Base-by-base conservation (phyloP, 2,329 filamentous ascomycete species). In the Cladosporium oxysporum region DNA sequence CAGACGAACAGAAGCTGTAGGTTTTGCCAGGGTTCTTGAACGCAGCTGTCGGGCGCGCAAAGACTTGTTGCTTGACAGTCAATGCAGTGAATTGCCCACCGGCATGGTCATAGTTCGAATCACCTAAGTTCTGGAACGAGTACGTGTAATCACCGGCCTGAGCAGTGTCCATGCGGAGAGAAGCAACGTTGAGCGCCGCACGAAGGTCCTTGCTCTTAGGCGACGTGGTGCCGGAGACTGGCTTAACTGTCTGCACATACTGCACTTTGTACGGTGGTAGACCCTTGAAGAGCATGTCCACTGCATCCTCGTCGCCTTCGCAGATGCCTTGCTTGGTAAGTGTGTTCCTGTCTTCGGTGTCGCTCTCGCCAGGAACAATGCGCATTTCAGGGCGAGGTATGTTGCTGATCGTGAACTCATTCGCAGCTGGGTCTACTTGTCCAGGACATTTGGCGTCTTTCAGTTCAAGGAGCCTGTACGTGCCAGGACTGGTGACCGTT, bases 1-100 rank as follows among this genome's bases (percentile, higher is more conserved):
- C 92, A 58, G 93, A 89, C 76, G 93, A 90, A 80, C 95, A 99
- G 79, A 94, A 97, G 76, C 95, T 96, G 83, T 97, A 97, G 0
- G 92, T 93, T 77, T 95, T 95, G 18, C 93, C 93, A 3, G 93
- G 92, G 70, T 91, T 91, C 66, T 86, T 84, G 75, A 99, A 99
- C 5, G 85, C 84, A 4, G 93, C 95, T 2, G 89, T 87, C 1
- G 95, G 95, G 66, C 90, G 91, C 16, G 92, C 85, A 73, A 97
- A 90, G 59, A 99, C 92, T 28, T 85, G 90, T 77, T 99, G 95
- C 71, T 90, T 87, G 35, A 99, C 82, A 14, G 86, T 82, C 37
- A 97, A 77, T 5, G 90, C 87, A 23, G 83, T 82, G 73, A 90
- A 89, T 70, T 86, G 86, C 71, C 82, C 85, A 67, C 85, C 83